Evolutionary conservation across 2,329 filamentous ascomycete species (phyloP).

Genomic region (Scedosporium aurantiacum): DNA sequence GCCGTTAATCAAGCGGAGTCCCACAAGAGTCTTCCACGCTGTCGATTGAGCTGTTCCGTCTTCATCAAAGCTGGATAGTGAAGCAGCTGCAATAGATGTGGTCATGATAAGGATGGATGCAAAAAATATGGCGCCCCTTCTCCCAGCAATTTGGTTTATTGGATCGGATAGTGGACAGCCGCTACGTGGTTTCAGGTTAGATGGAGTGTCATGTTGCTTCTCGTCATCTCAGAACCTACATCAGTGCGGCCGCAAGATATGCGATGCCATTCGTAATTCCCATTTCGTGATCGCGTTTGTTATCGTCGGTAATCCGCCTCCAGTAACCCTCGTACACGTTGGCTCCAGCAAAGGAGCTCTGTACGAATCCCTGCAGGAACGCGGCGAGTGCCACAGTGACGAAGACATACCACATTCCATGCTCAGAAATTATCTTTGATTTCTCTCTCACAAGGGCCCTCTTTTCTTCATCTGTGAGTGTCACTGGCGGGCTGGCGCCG

Average conservation of each 20-base stretch:
- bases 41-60: conserved; percentile 9
- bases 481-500: background rate
- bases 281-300: conserved; percentile 17
- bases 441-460: conserved; percentile 24
- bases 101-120: conserved; percentile 26
- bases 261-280: conserved; percentile 25
- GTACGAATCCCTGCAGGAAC: conserved; percentile 32
- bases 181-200: background rate
- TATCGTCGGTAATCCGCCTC: conserved; percentile 7
- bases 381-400: conserved; percentile 31
- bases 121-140: conserved; percentile 25
- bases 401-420: conserved; percentile 27
- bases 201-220: background rate
- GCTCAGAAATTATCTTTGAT: conserved; percentile 26
- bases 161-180: conserved; percentile 26
- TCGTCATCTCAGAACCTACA: conserved; percentile 8
- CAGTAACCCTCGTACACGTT: conserved; percentile 19
- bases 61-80: background rate
- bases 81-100: conserved; percentile 24
- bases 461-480: conserved; percentile 23
- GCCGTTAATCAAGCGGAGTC: conserved; percentile 20
- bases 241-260: conserved; percentile 23
- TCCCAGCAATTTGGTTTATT: conserved; percentile 25
- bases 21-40: conserved; percentile 20
- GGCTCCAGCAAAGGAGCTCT: conserved; percentile 31